phyloP scores from a whole-genome alignment of 352 stramenopile genomes.

The Phytopythium aichiense region DNA sequence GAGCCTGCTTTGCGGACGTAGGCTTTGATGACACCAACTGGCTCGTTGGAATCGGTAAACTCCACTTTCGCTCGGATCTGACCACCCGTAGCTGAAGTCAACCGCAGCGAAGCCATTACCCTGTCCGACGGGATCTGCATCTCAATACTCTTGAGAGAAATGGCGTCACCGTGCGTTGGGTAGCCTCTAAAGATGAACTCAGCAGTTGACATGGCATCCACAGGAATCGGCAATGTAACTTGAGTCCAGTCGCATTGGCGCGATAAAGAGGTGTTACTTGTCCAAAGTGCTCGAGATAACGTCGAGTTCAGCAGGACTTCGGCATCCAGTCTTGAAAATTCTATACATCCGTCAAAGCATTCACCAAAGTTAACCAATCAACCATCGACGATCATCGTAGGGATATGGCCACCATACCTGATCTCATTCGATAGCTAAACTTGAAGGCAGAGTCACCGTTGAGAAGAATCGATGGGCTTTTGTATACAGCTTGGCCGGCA shows the following conservation, averaged over 20 bases:
- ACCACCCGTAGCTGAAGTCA: slow-evolving; percentile 13
- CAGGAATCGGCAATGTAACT: slow-evolving; percentile 13
- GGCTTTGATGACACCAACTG: not conserved
- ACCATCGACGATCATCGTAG: not conserved
- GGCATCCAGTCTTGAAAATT: slow-evolving; percentile 28
- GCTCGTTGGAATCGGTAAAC: not conserved
- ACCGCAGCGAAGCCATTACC: slow-evolving; percentile 7
- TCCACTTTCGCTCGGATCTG: not conserved
- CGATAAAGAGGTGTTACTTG: slow-evolving; percentile 13
- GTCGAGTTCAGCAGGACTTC: slow-evolving; percentile 32
- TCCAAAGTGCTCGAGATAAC: slow-evolving; percentile 23
- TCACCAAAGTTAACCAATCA: not conserved
- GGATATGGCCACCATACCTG: slow-evolving; percentile 15
- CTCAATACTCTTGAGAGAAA: slow-evolving; percentile 38
- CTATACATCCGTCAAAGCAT: slow-evolving; percentile 13
- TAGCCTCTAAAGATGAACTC: slow-evolving; percentile 35
- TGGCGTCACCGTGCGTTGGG: slow-evolving; percentile 13
- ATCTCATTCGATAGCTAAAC: slow-evolving; percentile 31
- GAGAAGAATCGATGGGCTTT: slow-evolving; percentile 20
- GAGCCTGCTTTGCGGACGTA: not conserved
- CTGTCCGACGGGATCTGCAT: slow-evolving; percentile 14
- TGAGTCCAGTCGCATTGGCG: slow-evolving; percentile 27
- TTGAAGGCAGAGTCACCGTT: slow-evolving; percentile 18
- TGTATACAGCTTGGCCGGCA: slow-evolving; percentile 19
- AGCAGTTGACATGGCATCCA: slow-evolving; percentile 15